A percentile compares a stretch with the other conserved stretches of the same genome.
phyloP scores from a whole-genome alignment of 306 rosid genomes.

The Castanospermum australe region DNA sequence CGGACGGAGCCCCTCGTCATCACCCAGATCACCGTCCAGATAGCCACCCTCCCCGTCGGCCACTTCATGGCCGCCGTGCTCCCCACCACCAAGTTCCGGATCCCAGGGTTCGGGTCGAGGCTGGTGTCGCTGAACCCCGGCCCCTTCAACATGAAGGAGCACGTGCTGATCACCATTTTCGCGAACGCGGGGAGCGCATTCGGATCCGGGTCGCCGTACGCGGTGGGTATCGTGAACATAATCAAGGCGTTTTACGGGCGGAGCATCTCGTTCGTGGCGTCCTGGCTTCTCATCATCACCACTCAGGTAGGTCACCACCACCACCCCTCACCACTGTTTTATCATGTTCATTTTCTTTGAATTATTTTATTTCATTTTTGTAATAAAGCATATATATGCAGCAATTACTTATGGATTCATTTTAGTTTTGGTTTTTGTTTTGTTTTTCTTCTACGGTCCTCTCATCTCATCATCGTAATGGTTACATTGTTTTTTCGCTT shows the following conservation, averaged over 20 bases:
- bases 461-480: too few species aligned
- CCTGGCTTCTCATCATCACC: conserved; percentile 55
- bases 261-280: conserved; percentile 43
- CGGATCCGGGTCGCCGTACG: conserved; percentile 61
- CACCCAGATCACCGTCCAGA: conserved; percentile 54
- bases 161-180: conserved; percentile 66
- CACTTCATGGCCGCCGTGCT: conserved; percentile 58
- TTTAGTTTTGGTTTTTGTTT: too few species aligned
- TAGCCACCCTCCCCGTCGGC: conserved; percentile 57
- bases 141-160: conserved; percentile 83
- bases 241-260: conserved; percentile 54
- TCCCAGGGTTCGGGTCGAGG: conserved; percentile 43
- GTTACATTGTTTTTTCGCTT: too few species aligned
- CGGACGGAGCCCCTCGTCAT: conserved; percentile 55
- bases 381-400: too few species aligned
- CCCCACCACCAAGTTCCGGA: conserved; percentile 35
- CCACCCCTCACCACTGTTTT: too few species aligned
- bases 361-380: not conserved
- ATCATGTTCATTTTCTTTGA: not conserved
- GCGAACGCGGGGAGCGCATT: conserved; percentile 69
- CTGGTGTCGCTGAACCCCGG: conserved; percentile 57
- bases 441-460: too few species aligned
- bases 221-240: conserved; percentile 48
- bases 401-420: too few species aligned
- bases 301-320: conserved; percentile 51